Evolutionary conservation across 1,284 basidiomycete genomes (phyloP).

Genomic region (Cystobasidium slooffiae): DNA sequence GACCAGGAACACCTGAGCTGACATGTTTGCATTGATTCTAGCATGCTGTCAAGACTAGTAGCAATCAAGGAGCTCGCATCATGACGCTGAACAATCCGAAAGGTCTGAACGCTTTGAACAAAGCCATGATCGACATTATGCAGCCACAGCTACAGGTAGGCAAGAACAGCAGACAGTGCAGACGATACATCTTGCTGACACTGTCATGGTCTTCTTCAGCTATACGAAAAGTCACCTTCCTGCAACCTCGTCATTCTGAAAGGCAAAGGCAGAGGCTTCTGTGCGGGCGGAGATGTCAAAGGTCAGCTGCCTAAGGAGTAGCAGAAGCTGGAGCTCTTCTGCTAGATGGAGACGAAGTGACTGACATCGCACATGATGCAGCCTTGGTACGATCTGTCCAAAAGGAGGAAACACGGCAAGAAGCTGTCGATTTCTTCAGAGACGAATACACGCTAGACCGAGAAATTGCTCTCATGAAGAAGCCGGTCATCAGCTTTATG

Average conservation of each 20-base stretch:
- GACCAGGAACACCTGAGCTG: too few relatives aligned
- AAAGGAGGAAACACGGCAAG: slow-evolving; percentile 56
- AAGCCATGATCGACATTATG: slow-evolving; percentile 77
- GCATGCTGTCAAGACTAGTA: slow-evolving; percentile 69
- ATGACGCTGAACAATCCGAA: slow-evolving; percentile 79
- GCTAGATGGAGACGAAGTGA: background rate
- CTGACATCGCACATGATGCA: background rate
- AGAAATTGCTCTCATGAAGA: slow-evolving; percentile 74
- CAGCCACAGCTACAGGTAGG: slow-evolving; percentile 73
- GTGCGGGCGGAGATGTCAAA: slow-evolving; percentile 91
- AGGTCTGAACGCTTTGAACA: slow-evolving; percentile 85
- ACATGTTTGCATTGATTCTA: background rate
- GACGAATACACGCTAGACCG: slow-evolving; percentile 93
- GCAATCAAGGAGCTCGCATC: slow-evolving; percentile 66
- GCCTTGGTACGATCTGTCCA: slow-evolving; percentile 17
- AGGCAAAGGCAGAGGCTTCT: slow-evolving; percentile 81
- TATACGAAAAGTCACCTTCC: slow-evolving; percentile 76
- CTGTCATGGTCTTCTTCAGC: slow-evolving; percentile 60
- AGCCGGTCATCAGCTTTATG: slow-evolving; percentile 87
- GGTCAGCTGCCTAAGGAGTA: slow-evolving; percentile 59
- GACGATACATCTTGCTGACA: slow-evolving; percentile 8
- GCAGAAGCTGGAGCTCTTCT: background rate
- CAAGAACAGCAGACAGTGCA: background rate
- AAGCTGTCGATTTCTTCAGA: slow-evolving; percentile 84
- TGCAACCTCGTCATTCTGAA: slow-evolving; percentile 77